Percentiles rank a stretch among this genome's conserved stretches.
These are phyloP conservation scores for Salicornia ramosissima DNA, from an alignment of 148 eudicot genomes.

Conservation along the genomic window DNA sequence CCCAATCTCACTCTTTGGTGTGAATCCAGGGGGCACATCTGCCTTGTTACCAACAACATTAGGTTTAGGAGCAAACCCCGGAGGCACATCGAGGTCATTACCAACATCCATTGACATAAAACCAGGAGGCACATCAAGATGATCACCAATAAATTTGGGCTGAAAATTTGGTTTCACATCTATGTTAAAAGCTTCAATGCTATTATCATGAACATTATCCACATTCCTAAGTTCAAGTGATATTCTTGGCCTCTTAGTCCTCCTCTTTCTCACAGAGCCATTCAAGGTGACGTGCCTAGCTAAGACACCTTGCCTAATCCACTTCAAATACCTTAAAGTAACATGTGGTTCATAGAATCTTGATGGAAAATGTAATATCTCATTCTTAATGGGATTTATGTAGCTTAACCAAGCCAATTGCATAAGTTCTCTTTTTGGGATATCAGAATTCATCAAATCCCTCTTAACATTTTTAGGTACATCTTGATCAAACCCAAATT, in stretches of 20 bases:
- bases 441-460: background rate
- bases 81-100: slow-evolving; percentile 9
- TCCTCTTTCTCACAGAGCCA: slow-evolving; percentile 16
- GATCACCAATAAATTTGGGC: background rate
- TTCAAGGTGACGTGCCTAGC: slow-evolving; percentile 3
- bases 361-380: slow-evolving; percentile 24
- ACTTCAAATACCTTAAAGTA: slow-evolving; percentile 27
- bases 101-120: background rate
- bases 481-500: slow-evolving; percentile 57
- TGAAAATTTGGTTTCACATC: background rate
- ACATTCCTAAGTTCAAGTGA: background rate
- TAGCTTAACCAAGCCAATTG: slow-evolving; percentile 29
- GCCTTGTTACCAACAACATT: slow-evolving; percentile 10
- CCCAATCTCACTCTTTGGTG: background rate
- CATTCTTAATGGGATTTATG: slow-evolving; percentile 9
- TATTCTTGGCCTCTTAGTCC: slow-evolving; percentile 4
- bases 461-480: slow-evolving; percentile 31
- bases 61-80: background rate
- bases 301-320: slow-evolving; percentile 27
- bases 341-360: slow-evolving; percentile 20
- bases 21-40: slow-evolving; percentile 12
- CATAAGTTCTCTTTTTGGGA: slow-evolving; percentile 17
- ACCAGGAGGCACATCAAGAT: slow-evolving; percentile 4
- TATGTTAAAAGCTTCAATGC: background rate
- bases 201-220: background rate